Evolutionary conservation across 805 yeast genomes (phyloP).

Genomic region (Starmerella floricola): DNA sequence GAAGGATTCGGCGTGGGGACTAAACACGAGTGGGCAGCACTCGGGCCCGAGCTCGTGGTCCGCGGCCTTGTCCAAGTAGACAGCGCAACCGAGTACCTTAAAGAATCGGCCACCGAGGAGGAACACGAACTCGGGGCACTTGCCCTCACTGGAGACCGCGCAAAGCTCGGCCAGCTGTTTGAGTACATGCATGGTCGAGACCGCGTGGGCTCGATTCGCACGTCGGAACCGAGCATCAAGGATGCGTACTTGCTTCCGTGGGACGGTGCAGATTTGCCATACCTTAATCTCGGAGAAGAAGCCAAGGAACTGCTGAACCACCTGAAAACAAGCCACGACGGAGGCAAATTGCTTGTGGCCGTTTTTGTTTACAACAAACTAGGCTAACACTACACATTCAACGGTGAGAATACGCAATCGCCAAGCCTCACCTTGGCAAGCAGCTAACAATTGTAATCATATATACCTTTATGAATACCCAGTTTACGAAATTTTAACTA

Average conservation of each 20-base stretch:
- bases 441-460: no score
- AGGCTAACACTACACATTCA: neutral
- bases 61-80: conserved; percentile 51
- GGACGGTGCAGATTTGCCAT: neutral
- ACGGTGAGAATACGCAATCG: no score
- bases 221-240: conserved; percentile 40
- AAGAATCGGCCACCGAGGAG: conserved; percentile 25
- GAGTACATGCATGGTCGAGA: conserved; percentile 37
- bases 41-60: conserved; percentile 32
- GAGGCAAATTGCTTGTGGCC: neutral
- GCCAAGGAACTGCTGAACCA: conserved; percentile 1
- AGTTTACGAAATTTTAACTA: no score
- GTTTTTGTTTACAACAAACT: neutral
- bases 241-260: conserved; percentile 50
- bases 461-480: no score
- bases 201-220: conserved; percentile 51
- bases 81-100: conserved; percentile 47
- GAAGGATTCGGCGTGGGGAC: conserved; percentile 11
- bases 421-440: no score
- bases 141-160: conserved; percentile 31
- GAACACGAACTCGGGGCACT: conserved; percentile 43
- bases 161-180: conserved; percentile 27
- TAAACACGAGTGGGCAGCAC: conserved; percentile 22
- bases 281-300: neutral
- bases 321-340: conserved; percentile 4